Base-by-base conservation (phyloP, 495 filamentous ascomycete species). In the Usnea hakonensis region DNA sequence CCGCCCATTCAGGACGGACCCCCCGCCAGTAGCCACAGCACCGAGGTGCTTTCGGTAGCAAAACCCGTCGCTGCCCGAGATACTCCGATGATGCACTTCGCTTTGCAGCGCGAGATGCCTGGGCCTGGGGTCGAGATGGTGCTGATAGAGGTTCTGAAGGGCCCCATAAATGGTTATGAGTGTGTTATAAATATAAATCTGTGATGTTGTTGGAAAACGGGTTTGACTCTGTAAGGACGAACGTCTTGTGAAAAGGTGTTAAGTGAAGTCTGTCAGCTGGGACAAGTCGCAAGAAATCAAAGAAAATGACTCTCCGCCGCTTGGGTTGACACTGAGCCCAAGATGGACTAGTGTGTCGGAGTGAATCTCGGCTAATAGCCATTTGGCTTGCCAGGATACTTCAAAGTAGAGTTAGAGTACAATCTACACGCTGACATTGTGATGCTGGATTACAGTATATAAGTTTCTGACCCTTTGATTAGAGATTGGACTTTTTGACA, bases 1-100 rank as follows among this genome's bases (percentile, higher is more conserved):
- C 80, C 80, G 79, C 76, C 80, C 79, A 68, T 75, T 81, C 78
- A 83, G 78, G 80, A 80, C 79, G 80, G 80, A 82, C 80, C 72
- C 62, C 72, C 68, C 64, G 77, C 80, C 79, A 79, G 76, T 81
- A 81, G 69, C 75, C 79, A 82, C 72, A 75, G 68, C 74, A 78
- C 73, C 23, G 55, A 62, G 4, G 60, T 57, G 40, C 64, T 38
- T 44, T 64, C 43, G 19, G 54, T 62, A 14, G 55, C 16, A 3
- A 43, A 58, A n/a, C 46, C 11, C 3, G 37, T 30, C 32, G 44
- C 48, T 21, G 46, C 36, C 28, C 40, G 53, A 5, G 52, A 44
- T 14, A 44, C 44, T 11, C 60, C 46, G 35, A 62, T 48, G 55
- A 28, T 50, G 37, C 48, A 10, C n/a, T 59, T 35, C 17, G 30